Conservation (phyloP, 2,329 filamentous ascomycete genomes). For the Pyrenophora seminiperda region DNA sequence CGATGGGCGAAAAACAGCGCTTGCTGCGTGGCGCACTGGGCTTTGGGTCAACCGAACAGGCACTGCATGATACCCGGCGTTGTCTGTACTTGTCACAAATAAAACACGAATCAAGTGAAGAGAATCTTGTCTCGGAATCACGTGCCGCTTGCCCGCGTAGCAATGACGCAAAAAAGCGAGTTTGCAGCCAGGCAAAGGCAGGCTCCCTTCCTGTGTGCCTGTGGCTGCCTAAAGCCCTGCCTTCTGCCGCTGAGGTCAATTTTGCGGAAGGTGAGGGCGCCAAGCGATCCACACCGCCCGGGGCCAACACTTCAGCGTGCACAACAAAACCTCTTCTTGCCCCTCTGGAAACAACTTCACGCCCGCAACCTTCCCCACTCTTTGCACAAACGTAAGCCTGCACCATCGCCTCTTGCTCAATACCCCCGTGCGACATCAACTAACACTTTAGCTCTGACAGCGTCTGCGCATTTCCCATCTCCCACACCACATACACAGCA, state of each 20-base stretch:
- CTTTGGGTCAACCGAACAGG: conserved; percentile 35
- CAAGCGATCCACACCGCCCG: conserved; percentile 35
- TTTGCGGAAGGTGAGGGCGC: conserved; percentile 20
- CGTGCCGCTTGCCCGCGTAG: not conserved
- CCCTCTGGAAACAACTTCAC: conserved; percentile 36
- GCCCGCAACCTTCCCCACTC: conserved; percentile 36
- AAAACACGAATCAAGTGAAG: not conserved
- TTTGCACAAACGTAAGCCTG: conserved; percentile 32
- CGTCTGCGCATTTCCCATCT: conserved; percentile 32
- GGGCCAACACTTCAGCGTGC: conserved; percentile 36
- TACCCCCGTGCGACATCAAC: conserved; percentile 20
- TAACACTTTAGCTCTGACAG: conserved; percentile 22
- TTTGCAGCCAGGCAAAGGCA: not conserved
- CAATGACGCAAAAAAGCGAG: not conserved
- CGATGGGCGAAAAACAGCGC: conserved; percentile 23
- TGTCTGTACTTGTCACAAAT: conserved; percentile 16
- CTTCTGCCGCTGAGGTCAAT: conserved; percentile 27
- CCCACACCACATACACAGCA: conserved; percentile 19
- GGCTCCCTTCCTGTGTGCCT: conserved; percentile 6
- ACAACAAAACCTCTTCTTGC: conserved; percentile 46
- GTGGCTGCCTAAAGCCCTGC: conserved; percentile 30
- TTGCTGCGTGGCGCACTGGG: conserved; percentile 45
- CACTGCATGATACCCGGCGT: conserved; percentile 48
- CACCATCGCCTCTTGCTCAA: conserved; percentile 21
- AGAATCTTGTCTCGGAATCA: not conserved